These are phyloP conservation scores for Zymoseptoria crescenta DNA, from an alignment of 2,329 filamentous ascomycete species.

Conservation along the genomic window DNA sequence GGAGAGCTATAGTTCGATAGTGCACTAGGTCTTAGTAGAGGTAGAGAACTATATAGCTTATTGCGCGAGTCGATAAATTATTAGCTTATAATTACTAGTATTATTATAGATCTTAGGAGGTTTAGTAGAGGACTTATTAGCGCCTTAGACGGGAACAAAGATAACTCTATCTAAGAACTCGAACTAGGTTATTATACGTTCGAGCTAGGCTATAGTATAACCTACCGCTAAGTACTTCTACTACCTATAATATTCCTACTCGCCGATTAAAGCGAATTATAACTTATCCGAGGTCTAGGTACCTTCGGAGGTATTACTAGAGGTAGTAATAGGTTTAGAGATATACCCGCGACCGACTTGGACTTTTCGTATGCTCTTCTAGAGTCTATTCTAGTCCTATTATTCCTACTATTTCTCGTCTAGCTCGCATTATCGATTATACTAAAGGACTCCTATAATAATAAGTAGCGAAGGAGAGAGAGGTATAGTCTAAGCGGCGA, in stretches of 20 bases:
- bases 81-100: constrained; percentile 17
- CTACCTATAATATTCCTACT: neutral
- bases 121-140: constrained; percentile 4
- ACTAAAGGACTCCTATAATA: neutral
- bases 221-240: neutral
- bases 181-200: neutral
- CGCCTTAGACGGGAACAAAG: constrained; percentile 16
- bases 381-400: neutral
- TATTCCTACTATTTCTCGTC: neutral
- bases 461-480: constrained; percentile 9
- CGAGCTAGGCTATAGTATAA: neutral
- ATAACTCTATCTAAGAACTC: constrained; percentile 15
- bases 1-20: constrained; percentile 19
- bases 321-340: neutral
- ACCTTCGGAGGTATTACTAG: neutral
- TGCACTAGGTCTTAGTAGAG: constrained; percentile 7
- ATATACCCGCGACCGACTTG: neutral
- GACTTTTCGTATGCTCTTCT: neutral
- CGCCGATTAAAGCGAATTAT: neutral
- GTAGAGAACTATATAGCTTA: constrained; percentile 21
- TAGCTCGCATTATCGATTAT: neutral
- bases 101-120: constrained; percentile 2
- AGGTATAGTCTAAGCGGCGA: constrained; percentile 2
- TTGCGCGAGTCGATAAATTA: constrained; percentile 28
- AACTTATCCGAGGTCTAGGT: neutral